Conservation (phyloP, 306 rosid genomes). For the Pterocarpus santalinus region DNA sequence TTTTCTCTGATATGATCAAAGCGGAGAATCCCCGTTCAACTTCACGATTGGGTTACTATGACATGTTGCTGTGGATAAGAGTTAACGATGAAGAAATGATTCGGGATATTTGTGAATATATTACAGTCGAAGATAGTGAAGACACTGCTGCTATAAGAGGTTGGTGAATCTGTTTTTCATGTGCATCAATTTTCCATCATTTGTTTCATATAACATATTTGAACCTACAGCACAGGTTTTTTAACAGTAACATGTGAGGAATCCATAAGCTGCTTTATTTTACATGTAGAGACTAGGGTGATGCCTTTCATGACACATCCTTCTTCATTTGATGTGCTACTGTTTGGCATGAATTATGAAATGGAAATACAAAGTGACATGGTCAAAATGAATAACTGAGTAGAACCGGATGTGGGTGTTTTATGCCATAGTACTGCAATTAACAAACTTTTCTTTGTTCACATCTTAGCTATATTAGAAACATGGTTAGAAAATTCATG, state of each 20-base stretch:
- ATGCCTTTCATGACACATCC: conserved; percentile 22
- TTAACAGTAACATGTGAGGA: conserved; percentile 13
- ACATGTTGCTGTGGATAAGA: conserved; percentile 79
- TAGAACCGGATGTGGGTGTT: background rate
- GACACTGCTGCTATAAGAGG: conserved; percentile 66
- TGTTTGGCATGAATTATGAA: conserved; percentile 15
- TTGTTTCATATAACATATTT: conserved; percentile 12
- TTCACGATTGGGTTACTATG: conserved; percentile 82
- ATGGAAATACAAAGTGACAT: conserved; percentile 24
- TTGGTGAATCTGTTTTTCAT: conserved; percentile 45
- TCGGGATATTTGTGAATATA: conserved; percentile 67
- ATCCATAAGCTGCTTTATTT: conserved; percentile 33
- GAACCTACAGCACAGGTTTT: conserved; percentile 14
- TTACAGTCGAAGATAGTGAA: conserved; percentile 53
- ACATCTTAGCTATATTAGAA: conserved; percentile 34
- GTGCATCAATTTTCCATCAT: background rate
- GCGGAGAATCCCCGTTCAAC: conserved; percentile 56
- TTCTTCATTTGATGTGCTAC: conserved; percentile 34
- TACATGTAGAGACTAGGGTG: conserved; percentile 13
- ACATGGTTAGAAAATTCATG: conserved; percentile 28
- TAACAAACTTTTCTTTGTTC: conserved; percentile 4
- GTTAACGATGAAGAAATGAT: conserved; percentile 71
- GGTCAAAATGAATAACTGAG: conserved; percentile 18
- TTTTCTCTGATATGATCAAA: conserved; percentile 63
- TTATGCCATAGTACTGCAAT: conserved; percentile 35